Conservation (phyloP, 257 asterid species). For the Fraxinus pennsylvanica region DNA sequence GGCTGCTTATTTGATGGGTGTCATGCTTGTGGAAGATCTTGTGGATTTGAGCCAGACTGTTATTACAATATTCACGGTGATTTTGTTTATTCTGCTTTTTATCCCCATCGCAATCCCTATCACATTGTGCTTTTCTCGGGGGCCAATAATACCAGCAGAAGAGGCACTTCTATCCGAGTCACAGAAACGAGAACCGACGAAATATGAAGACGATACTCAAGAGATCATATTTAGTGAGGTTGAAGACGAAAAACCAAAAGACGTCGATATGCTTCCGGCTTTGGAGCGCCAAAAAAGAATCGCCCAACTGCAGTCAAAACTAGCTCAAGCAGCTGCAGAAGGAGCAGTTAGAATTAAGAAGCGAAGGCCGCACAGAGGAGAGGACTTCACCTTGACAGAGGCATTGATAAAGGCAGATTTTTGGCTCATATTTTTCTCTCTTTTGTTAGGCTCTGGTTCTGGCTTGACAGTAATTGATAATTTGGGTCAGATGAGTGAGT, state of each 20-base stretch:
- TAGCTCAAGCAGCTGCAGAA: slow-evolving; percentile 54
- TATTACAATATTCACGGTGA: slow-evolving; percentile 33
- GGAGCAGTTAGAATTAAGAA: slow-evolving; percentile 60
- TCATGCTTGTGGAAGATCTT: slow-evolving; percentile 63
- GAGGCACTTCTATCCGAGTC: slow-evolving; percentile 45
- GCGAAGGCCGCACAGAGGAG: slow-evolving; percentile 56
- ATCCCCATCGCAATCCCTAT: slow-evolving; percentile 53
- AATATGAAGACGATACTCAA: slow-evolving; percentile 32
- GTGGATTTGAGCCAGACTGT: slow-evolving; percentile 39
- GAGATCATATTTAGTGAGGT: slow-evolving; percentile 61
- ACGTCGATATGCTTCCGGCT: slow-evolving; percentile 52
- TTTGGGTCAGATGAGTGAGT: slow-evolving; percentile 61
- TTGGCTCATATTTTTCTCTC: slow-evolving; percentile 56
- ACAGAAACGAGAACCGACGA: slow-evolving; percentile 32
- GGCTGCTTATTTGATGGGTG: slow-evolving; percentile 63
- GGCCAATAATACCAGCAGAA: slow-evolving; percentile 31
- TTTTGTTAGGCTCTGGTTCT: slow-evolving; percentile 55
- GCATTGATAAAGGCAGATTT: slow-evolving; percentile 57
- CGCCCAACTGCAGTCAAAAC: slow-evolving; percentile 41
- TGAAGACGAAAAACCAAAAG: slow-evolving; percentile 57
- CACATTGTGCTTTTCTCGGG: slow-evolving; percentile 31
- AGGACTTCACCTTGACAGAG: slow-evolving; percentile 50
- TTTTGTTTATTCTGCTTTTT: slow-evolving; percentile 42
- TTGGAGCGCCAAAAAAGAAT: slow-evolving; percentile 45
- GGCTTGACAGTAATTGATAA: slow-evolving; percentile 59